Conservation (phyloP, 495 filamentous ascomycete genomes). For the Diplogelasinospora grovesii region DNA sequence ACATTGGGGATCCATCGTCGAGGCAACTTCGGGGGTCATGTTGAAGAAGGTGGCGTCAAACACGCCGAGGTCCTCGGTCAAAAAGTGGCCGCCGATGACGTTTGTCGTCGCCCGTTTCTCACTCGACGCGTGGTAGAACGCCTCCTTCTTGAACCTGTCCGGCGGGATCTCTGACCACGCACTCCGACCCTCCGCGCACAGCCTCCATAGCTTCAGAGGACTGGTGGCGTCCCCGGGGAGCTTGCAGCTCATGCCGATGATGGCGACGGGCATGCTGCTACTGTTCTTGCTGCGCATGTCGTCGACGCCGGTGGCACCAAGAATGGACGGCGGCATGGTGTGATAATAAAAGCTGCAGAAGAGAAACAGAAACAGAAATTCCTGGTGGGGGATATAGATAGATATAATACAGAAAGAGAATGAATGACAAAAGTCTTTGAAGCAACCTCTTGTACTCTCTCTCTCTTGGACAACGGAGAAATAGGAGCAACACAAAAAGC, state of each 20-base stretch:
- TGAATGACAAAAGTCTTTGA: too few species aligned
- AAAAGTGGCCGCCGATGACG: slow-evolving; percentile 55
- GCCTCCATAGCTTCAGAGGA: slow-evolving; percentile 37
- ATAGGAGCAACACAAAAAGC: too few species aligned
- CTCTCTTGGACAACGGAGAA: too few species aligned
- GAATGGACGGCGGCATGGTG: too few species aligned
- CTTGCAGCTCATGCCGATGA: slow-evolving; percentile 46
- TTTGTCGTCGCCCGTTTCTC: slow-evolving; percentile 20
- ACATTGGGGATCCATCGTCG: slow-evolving; percentile 59
- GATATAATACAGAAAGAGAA: too few species aligned
- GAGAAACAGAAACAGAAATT: too few species aligned
- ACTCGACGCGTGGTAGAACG: slow-evolving; percentile 49
- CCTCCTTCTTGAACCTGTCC: slow-evolving; percentile 53
- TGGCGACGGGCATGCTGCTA: slow-evolving; percentile 38
- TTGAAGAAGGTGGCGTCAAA: slow-evolving; percentile 11
- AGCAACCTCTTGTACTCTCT: too few species aligned
- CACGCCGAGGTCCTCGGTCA: slow-evolving; percentile 6
- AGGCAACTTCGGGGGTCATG: slow-evolving; percentile 1
- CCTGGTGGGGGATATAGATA: too few species aligned
- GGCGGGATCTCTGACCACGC: slow-evolving; percentile 35
- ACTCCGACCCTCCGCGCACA: slow-evolving; percentile 1
- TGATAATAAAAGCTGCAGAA: too few species aligned
- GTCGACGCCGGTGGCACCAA: too few species aligned
- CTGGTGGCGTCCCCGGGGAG: slow-evolving; percentile 40
- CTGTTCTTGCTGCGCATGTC: too few species aligned